A percentile compares a stretch with the other conserved stretches of the same genome.
These are phyloP conservation scores for Cyberlindnera petersonii DNA, from an alignment of 805 yeast species.

Conservation along the genomic window DNA sequence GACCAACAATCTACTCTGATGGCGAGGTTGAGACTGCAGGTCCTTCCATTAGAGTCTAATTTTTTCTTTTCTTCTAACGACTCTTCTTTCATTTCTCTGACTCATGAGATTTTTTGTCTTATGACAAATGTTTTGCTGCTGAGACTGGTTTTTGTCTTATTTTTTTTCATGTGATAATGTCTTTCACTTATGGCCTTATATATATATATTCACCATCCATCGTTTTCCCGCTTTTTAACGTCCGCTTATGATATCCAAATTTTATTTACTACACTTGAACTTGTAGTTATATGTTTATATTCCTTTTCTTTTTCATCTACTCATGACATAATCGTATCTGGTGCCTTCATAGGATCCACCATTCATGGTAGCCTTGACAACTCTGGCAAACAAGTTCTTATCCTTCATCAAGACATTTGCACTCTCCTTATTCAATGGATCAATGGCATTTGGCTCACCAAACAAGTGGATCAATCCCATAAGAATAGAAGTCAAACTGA, in stretches of 20 bases:
- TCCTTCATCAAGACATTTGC: conserved; percentile 54
- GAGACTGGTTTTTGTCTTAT: too few relatives aligned
- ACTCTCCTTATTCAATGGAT: conserved; percentile 90
- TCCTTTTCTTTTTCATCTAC: neutral
- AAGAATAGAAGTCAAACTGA: conserved; percentile 73
- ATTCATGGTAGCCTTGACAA: conserved; percentile 61
- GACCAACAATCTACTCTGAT: conserved; percentile 29
- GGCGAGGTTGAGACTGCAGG: conserved; percentile 31
- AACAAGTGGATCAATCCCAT: conserved; percentile 84
- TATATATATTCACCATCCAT: too few relatives aligned
- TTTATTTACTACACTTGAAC: too few relatives aligned
- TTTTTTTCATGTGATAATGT: too few relatives aligned
- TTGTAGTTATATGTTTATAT: too few relatives aligned
- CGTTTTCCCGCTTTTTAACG: too few relatives aligned
- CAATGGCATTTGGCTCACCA: conserved; percentile 86
- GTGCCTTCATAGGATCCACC: conserved; percentile 64
- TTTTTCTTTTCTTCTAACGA: neutral
- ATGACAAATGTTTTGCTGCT: neutral
- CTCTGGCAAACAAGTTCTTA: conserved; percentile 46
- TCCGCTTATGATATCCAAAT: too few relatives aligned
- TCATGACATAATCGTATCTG: conserved; percentile 57
- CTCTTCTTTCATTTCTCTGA: too few relatives aligned
- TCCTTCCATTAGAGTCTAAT: conserved; percentile 26
- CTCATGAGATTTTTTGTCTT: too few relatives aligned
- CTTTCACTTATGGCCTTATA: too few relatives aligned